A percentile compares a stretch with the other conserved stretches of the same genome.
Evolutionary conservation across 2,329 filamentous ascomycete genomes (phyloP).

Genomic region (Paraphaeosphaeria minitans): DNA sequence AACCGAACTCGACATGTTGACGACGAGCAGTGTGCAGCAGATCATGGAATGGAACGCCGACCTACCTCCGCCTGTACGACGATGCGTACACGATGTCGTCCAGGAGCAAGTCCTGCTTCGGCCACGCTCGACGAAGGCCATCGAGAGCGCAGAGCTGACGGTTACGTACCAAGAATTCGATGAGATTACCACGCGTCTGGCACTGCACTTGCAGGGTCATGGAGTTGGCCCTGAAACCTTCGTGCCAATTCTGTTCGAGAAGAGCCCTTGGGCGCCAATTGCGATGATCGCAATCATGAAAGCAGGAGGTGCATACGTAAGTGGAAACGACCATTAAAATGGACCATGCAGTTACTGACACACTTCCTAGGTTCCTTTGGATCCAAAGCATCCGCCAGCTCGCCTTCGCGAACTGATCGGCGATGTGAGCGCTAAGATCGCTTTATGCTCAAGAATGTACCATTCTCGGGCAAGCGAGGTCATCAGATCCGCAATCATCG

Average conservation of each 20-base stretch:
- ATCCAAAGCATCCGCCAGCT: constrained; percentile 43
- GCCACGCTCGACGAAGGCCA: constrained; percentile 35
- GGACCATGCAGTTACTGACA: not conserved
- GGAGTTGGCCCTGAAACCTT: constrained; percentile 37
- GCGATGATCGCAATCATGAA: constrained; percentile 47
- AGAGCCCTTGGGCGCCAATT: constrained; percentile 39
- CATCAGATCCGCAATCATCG: constrained; percentile 25
- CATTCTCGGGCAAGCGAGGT: constrained; percentile 29
- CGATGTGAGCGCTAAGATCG: constrained; percentile 36
- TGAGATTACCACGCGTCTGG: constrained; percentile 34
- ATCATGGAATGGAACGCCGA: constrained; percentile 37
- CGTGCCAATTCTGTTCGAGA: constrained; percentile 46
- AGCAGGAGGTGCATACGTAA: constrained; percentile 42
- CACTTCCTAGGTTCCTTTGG: constrained; percentile 32
- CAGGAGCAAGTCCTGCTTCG: constrained; percentile 36
- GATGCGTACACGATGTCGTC: constrained; percentile 38
- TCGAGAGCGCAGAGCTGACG: constrained; percentile 37
- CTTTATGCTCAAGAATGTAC: constrained; percentile 34
- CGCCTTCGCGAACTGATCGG: constrained; percentile 44
- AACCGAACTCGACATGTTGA: constrained; percentile 31
- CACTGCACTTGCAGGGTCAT: constrained; percentile 29
- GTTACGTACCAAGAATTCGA: constrained; percentile 44
- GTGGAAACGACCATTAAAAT: not conserved
- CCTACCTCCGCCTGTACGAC: constrained; percentile 29
- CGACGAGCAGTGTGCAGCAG: constrained; percentile 27